Evolutionary conservation across 306 rosid species (phyloP), one percentile per base, ranked within the genome.

Genomic region (Sicyos baderoa): DNA sequence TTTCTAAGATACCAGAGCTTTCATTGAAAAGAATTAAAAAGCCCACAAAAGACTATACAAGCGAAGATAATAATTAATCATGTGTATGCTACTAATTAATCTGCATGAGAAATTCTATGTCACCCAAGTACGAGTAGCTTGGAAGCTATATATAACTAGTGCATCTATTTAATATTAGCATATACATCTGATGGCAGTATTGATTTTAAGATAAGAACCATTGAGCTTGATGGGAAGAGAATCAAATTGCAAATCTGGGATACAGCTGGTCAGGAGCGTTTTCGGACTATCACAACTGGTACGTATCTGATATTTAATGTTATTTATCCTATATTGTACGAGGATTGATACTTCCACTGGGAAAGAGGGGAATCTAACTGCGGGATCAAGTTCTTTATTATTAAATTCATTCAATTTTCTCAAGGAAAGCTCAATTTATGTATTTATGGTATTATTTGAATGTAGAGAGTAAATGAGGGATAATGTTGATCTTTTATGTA

Each of bases 221-320:
- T 89, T 75, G 96, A 89, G 72, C 89, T 87, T 49, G 96, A 89
- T 64, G 87, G 86, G 58, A 89, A 85, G 77, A 84, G 93, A 48
- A 80, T 89, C 68, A 89, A 89, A 81, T 73, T 89, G 78, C 96
- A 89, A 79, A 89, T 89, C 67, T 89, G 93, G 96, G 96, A 89
- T 67, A 89, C 96, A 18, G 96, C 96, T 77, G 96, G 93, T 54
- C 96, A 89, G 80, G 96, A 89, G 74, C 81, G 96, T 70, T 89
- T 89, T 73, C 87, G 96, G 65, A 89, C 96, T 44, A 89, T 89
- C 78, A 89, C 96, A 37, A 89, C 93, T 49, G 93, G 93, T 80
- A 59, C 29, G 48, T 71, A 69, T 66, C 75, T 76, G 60, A 44
- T 61, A 47, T 47, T 45, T 66, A 5, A 7, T 66, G 1, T 7